These are phyloP conservation scores for Tylopilus vinaceipallidus DNA, from an alignment of 768 basidiomycete species.

Conservation along the genomic window DNA sequence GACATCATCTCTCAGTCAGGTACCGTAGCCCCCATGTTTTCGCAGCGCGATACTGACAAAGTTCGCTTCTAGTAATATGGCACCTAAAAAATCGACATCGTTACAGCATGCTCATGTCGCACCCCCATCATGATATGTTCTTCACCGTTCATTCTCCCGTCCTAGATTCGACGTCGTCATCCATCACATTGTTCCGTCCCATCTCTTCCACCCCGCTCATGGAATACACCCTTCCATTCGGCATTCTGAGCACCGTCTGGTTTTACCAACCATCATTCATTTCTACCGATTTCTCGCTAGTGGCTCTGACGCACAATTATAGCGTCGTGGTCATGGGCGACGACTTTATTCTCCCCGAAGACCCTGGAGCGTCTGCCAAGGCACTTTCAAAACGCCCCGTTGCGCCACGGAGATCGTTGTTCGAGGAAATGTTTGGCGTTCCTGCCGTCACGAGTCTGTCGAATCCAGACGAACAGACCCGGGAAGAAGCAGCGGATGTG, in stretches of 20 bases:
- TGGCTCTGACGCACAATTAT: slow-evolving; percentile 70
- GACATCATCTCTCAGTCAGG: slow-evolving; percentile 64
- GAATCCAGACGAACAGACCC: slow-evolving; percentile 19
- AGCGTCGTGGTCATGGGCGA: slow-evolving; percentile 70
- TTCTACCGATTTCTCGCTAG: slow-evolving; percentile 48
- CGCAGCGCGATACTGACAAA: background rate
- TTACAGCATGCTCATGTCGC: slow-evolving; percentile 50
- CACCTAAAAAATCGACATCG: slow-evolving; percentile 37
- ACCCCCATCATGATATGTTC: slow-evolving; percentile 57
- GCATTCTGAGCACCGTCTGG: slow-evolving; percentile 49
- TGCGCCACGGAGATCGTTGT: slow-evolving; percentile 56
- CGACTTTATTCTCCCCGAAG: slow-evolving; percentile 38
- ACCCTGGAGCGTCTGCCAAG: slow-evolving; percentile 42
- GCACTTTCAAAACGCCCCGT: slow-evolving; percentile 32
- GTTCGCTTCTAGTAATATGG: slow-evolving; percentile 55
- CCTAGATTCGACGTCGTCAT: slow-evolving; percentile 35
- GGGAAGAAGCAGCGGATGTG: slow-evolving; percentile 7
- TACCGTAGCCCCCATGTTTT: slow-evolving; percentile 29
- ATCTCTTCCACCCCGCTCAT: slow-evolving; percentile 44
- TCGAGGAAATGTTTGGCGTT: slow-evolving; percentile 89
- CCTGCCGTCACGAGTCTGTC: slow-evolving; percentile 53
- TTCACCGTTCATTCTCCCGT: slow-evolving; percentile 47
- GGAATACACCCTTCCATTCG: slow-evolving; percentile 56
- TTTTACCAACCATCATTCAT: slow-evolving; percentile 34
- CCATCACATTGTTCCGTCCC: slow-evolving; percentile 48